Evolutionary conservation across 2,329 filamentous ascomycete genomes (phyloP).

Genomic region (Fusarium austroafricanum): DNA sequence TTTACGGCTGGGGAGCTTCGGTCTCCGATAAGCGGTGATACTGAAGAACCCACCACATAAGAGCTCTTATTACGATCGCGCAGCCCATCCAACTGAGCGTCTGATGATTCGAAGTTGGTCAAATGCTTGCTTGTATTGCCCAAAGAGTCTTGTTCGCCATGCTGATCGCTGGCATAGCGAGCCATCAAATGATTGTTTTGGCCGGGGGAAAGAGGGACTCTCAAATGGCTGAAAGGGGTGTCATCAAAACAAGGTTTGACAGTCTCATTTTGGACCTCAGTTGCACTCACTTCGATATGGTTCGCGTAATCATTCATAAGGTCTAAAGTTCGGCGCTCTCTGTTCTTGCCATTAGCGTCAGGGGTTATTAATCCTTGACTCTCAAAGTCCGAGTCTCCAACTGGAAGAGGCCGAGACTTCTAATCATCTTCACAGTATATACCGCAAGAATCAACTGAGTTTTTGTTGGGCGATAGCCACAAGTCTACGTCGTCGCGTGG

Average conservation of each 20-base stretch:
- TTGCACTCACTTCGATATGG: background rate
- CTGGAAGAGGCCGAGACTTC: conserved; percentile 29
- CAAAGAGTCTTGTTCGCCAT: background rate
- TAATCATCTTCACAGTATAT: conserved; percentile 28
- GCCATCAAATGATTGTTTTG: background rate
- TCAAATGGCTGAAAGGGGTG: background rate
- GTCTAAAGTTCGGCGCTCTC: conserved; percentile 44
- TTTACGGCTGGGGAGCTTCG: conserved; percentile 4
- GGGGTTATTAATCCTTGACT: conserved; percentile 26
- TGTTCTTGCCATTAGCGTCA: conserved; percentile 40
- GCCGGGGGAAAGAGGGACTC: too few species aligned
- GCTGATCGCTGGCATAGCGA: background rate
- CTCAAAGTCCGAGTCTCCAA: conserved; percentile 22
- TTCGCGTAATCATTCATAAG: conserved; percentile 19
- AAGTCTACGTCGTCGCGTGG: background rate
- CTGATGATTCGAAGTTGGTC: background rate
- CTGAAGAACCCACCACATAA: conserved; percentile 10
- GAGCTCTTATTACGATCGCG: background rate
- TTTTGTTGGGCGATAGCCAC: background rate
- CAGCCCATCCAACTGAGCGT: background rate
- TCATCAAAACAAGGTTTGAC: conserved; percentile 39
- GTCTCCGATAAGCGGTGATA: conserved; percentile 1
- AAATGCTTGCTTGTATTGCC: background rate
- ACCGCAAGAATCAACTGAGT: conserved; percentile 1
- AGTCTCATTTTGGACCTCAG: background rate